These are phyloP conservation scores for Schizophyllum amplum DNA, from an alignment of 1,284 basidiomycete species.

Conservation along the genomic window DNA sequence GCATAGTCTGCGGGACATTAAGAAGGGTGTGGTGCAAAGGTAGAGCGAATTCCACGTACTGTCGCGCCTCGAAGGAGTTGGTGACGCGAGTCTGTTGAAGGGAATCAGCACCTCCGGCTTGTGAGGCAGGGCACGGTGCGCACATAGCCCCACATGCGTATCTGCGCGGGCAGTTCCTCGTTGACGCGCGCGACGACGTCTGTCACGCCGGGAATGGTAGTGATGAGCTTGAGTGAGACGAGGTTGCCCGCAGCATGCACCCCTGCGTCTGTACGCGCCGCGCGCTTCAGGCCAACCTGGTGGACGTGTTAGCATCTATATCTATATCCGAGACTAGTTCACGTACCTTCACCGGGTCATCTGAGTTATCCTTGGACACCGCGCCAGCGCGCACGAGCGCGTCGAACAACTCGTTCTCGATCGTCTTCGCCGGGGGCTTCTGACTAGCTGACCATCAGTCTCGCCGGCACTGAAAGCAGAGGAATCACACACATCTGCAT, in stretches of 20 bases:
- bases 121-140: slow-evolving; percentile 17
- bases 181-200: slow-evolving; percentile 79
- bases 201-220: slow-evolving; percentile 60
- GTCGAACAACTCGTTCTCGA: slow-evolving; percentile 87
- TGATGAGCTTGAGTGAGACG: slow-evolving; percentile 87
- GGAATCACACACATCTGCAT: slow-evolving; percentile 88
- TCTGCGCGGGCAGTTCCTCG: slow-evolving; percentile 79
- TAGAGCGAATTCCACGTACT: slow-evolving; percentile 38
- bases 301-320: not conserved
- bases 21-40: slow-evolving; percentile 10
- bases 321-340: not conserved
- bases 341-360: slow-evolving; percentile 80
- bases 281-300: slow-evolving; percentile 81
- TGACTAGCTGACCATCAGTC: slow-evolving; percentile 37
- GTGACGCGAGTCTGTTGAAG: slow-evolving; percentile 59
- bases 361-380: slow-evolving; percentile 88
- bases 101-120: slow-evolving; percentile 1
- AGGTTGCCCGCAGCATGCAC: slow-evolving; percentile 97
- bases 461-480: slow-evolving; percentile 1
- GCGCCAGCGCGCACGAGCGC: slow-evolving; percentile 87
- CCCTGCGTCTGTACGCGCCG: slow-evolving; percentile 94
- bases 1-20: slow-evolving; percentile 49
- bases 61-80: slow-evolving; percentile 88
- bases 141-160: slow-evolving; percentile 89
- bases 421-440: slow-evolving; percentile 55